Evolutionary conservation across 352 stramenopile genomes (phyloP), one percentile per base, ranked within the genome.

Genomic region (Pythium dissotocum): DNA sequence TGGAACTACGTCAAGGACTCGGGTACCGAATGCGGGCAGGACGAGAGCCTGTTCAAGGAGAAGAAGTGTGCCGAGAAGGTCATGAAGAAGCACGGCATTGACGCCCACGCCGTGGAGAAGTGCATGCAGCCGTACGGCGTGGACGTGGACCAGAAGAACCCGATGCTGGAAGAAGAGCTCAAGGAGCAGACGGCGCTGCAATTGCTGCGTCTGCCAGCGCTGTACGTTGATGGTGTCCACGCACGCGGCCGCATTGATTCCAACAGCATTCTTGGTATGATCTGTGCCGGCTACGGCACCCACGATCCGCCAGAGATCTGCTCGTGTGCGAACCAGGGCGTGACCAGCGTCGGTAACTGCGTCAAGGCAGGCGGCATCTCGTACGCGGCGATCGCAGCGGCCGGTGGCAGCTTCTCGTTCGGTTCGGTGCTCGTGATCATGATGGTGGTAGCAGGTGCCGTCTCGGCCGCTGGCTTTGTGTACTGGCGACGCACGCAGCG

Each of bases 1-100:
- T 99, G 95, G 95, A 88, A 97, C 65, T 99, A 99, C 69, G 84
- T 98, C 6, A 87, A 91, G 63, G 90, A 97, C 55, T 98, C 97
- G 74, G 83, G 89, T 7, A 75, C 83, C 51, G 80, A 89, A 33
- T 98, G 95, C 67, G 84, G 93, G 21, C 74, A 93, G 68, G 77
- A 93, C 57, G 86, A 94, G 54, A 84, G 83, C 40, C 78, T 85
- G 13, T 98, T 98, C 70, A 89, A 94, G 46, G 88, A 97, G 65
- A 79, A 85, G 61, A 78, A 75, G 38, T 99, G 96, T 58, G 85
- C 94, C 8, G 82, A 91, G 26, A 92, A 98, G 80, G 83, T 91
- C 44, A 97, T 98, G 85, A 92, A 94, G 69, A 80, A 96, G 69
- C 80, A 93, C 55, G 74, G 61, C 10, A 96, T 98, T 63, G 83